Percentiles rank a stretch among this genome's conserved stretches.
Conservation (phyloP, 306 rosid species). For the Trichosanthes truncata region DNA sequence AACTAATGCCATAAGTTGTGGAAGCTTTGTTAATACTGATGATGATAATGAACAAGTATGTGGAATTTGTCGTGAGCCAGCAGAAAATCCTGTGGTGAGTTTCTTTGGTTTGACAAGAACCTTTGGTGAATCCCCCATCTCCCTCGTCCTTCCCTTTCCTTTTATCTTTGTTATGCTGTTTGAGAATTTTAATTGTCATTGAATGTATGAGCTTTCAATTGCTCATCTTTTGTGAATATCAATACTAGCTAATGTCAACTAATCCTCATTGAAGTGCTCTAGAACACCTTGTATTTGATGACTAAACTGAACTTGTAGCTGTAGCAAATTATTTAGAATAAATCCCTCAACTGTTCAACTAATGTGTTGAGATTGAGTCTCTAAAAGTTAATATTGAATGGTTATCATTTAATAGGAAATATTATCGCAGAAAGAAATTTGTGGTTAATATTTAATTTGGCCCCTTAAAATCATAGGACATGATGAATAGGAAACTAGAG, state of each 20-base stretch:
- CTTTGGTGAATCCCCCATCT: slow-evolving; percentile 26
- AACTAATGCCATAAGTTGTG: slow-evolving; percentile 41
- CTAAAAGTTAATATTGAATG: neutral
- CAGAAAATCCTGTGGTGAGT: slow-evolving; percentile 67
- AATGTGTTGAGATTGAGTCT: neutral
- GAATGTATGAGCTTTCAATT: neutral
- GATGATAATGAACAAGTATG: slow-evolving; percentile 38
- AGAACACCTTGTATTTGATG: neutral
- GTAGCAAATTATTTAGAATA: neutral
- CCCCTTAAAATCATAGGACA: neutral
- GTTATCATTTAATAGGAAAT: neutral
- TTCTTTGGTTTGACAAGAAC: slow-evolving; percentile 18
- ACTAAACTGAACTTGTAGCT: neutral
- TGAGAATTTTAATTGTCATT: neutral
- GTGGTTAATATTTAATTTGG: neutral
- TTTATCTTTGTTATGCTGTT: neutral
- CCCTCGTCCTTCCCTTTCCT: neutral
- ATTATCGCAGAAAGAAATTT: neutral
- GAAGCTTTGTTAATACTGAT: slow-evolving; percentile 15
- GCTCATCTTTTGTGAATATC: neutral
- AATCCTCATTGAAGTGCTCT: neutral
- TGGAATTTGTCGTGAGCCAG: slow-evolving; percentile 70
- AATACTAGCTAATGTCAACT: neutral
- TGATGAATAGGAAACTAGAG: no score
- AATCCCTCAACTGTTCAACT: neutral